These are phyloP conservation scores for Laburnicola sp. DNA, from an alignment of 2,329 filamentous ascomycete species.

Conservation along the genomic window DNA sequence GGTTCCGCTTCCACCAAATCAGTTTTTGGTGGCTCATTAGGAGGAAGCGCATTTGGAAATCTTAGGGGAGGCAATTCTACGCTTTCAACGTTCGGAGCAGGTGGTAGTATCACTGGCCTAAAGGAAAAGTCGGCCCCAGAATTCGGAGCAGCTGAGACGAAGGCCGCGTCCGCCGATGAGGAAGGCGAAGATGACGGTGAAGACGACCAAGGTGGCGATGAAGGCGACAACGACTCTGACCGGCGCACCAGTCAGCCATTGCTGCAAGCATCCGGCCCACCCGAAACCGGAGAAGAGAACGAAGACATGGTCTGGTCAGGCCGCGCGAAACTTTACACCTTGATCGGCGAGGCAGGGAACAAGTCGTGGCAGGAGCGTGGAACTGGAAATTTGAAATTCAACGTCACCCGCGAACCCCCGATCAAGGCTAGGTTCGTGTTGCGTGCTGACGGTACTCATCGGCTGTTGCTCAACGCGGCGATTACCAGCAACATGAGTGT, in stretches of 20 bases:
- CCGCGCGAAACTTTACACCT: constrained; percentile 82
- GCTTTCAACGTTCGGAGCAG: constrained; percentile 69
- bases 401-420: constrained; percentile 49
- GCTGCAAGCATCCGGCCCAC: constrained; percentile 65
- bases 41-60: constrained; percentile 32
- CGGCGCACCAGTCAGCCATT: constrained; percentile 47
- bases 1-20: constrained; percentile 40
- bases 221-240: constrained; percentile 37
- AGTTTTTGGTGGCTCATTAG: constrained; percentile 50
- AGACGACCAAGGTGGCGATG: constrained; percentile 52
- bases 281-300: constrained; percentile 85
- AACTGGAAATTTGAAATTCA: constrained; percentile 80
- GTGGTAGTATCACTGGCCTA: constrained; percentile 48
- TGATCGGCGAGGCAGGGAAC: constrained; percentile 58
- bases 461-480: constrained; percentile 83
- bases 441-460: constrained; percentile 85
- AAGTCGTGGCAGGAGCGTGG: constrained; percentile 89
- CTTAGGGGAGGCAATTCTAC: constrained; percentile 22
- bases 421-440: constrained; percentile 75
- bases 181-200: constrained; percentile 55
- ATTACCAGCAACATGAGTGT: constrained; percentile 79
- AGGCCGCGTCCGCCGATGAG: constrained; percentile 22
- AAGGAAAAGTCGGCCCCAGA: constrained; percentile 62
- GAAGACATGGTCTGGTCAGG: constrained; percentile 75
- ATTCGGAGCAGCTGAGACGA: constrained; percentile 54